Base-by-base conservation (phyloP, 2,329 filamentous ascomycete genomes). In the Colletotrichum navitas region DNA sequence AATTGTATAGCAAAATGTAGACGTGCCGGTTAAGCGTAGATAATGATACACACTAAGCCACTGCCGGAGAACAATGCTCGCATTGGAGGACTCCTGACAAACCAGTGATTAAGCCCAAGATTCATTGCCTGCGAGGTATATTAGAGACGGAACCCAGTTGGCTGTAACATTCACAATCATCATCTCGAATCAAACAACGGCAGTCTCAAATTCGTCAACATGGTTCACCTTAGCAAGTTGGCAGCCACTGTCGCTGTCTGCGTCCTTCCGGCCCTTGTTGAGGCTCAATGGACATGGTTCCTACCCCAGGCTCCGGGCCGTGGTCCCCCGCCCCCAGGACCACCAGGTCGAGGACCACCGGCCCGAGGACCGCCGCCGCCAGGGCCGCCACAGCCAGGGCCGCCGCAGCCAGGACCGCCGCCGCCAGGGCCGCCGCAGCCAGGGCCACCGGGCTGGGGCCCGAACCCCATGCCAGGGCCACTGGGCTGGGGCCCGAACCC, bases 141-240 rank as follows among this genome's bases (percentile, higher is more conserved):
- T 45, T n/a, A 63, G 36, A 45, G 24, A 45, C 5, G 18, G 1
- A 45, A n/a, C 49, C 49, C 61, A 18, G 2, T 55, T 1, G 36
- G 6, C 34, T 45, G 24, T n/a, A 5, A 34, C 18, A 18, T 16
- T 11, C 11, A 5, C 16, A 45, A 24, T 34, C 11, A 5, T 45
- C 34, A 55, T 21, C 6, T 11, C 61, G 11, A 18, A 63, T 18
- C 34, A n/a, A 24, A 36, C 3, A 18, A 55, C 14, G 36, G 49
- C 26, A 45, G 24, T 45, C 36, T 63, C 26, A 34, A 54, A 10
- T 26, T 45, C 36, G 24, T 26, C 47, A 64, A 45, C 49, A 64
- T 64, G 61, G 61, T 64, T 45, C 36, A 55, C 5, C 49, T 64
- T 49, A 64, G 36, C 36, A 64, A 26, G 36, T 45, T 26, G 11